A percentile compares a stretch with the other conserved stretches of the same genome.
These are phyloP conservation scores for Enterocytospora artemiae DNA, from an alignment of 371 early-diverging fungal genomes.

Conservation along the genomic window DNA sequence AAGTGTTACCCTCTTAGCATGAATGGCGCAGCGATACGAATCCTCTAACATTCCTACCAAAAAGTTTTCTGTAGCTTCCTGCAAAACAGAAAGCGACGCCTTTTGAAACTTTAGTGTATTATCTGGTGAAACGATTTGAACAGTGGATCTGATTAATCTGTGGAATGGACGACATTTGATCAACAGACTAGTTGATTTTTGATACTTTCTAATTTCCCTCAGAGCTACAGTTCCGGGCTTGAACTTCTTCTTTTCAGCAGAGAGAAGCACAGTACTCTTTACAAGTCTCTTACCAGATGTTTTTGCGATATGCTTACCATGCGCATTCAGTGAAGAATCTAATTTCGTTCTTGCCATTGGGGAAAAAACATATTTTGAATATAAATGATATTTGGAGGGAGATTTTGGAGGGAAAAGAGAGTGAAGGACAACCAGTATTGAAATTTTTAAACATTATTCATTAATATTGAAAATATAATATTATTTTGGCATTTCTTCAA, in stretches of 20 bases:
- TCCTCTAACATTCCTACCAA: constrained; percentile 78
- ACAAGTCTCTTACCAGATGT: background rate
- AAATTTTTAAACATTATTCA: background rate
- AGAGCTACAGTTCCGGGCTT: constrained; percentile 64
- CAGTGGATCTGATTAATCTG: constrained; percentile 60
- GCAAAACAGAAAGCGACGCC: constrained; percentile 69
- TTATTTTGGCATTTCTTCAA: no score
- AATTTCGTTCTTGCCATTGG: background rate
- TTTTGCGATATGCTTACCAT: background rate
- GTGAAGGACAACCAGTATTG: background rate
- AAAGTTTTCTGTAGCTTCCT: constrained; percentile 77
- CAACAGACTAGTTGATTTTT: constrained; percentile 63
- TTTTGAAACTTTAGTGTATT: constrained; percentile 61
- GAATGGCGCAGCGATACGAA: constrained; percentile 74
- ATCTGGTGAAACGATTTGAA: constrained; percentile 25
- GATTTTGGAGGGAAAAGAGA: background rate
- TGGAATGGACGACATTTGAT: constrained; percentile 69
- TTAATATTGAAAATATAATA: background rate
- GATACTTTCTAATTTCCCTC: constrained; percentile 65
- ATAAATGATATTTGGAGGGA: constrained; percentile 5
- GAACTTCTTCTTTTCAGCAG: constrained; percentile 56
- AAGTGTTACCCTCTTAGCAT: constrained; percentile 80
- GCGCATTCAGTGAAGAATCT: background rate
- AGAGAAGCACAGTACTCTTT: background rate
- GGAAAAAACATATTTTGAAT: background rate